phyloP scores from a whole-genome alignment of 257 asterid species.

The Lantana camara region DNA sequence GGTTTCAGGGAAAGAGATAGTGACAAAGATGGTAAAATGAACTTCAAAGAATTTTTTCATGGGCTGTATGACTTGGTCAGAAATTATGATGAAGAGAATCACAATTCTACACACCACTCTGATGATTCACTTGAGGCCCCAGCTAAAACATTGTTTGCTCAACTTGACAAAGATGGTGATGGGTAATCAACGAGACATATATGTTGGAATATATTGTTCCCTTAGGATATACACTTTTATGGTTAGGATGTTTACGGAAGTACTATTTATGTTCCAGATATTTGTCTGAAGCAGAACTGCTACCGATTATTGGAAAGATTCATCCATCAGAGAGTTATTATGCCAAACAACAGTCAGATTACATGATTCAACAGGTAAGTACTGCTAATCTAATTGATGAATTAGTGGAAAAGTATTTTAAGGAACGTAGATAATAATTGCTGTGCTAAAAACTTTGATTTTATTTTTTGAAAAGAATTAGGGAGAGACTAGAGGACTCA shows the following conservation, averaged over 20 bases:
- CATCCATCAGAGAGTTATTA: conserved; percentile 90
- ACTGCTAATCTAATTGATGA: conserved; percentile 11
- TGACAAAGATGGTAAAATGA: conserved; percentile 80
- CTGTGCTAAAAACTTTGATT: conserved; percentile 12
- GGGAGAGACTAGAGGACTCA: not conserved
- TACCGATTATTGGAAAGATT: conserved; percentile 79
- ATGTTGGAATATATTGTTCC: conserved; percentile 12
- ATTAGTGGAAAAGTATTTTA: conserved; percentile 17
- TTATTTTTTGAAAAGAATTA: conserved; percentile 13
- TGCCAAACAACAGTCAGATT: conserved; percentile 88
- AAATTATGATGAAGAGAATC: conserved; percentile 71
- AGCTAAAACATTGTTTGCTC: conserved; percentile 66
- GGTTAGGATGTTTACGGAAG: conserved; percentile 11
- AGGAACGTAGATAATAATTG: not conserved
- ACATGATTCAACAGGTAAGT: conserved; percentile 86
- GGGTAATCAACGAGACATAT: conserved; percentile 54
- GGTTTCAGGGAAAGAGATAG: conserved; percentile 82
- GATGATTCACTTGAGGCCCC: conserved; percentile 58
- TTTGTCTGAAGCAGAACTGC: conserved; percentile 75
- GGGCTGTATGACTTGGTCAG: conserved; percentile 85
- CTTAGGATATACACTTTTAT: conserved; percentile 16
- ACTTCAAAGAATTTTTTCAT: conserved; percentile 86
- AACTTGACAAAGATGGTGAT: conserved; percentile 92
- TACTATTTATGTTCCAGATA: conserved; percentile 44
- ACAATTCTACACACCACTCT: conserved; percentile 48